Evolutionary conservation across 148 eudicot genomes (phyloP).

Genomic region (Cornus florida): DNA sequence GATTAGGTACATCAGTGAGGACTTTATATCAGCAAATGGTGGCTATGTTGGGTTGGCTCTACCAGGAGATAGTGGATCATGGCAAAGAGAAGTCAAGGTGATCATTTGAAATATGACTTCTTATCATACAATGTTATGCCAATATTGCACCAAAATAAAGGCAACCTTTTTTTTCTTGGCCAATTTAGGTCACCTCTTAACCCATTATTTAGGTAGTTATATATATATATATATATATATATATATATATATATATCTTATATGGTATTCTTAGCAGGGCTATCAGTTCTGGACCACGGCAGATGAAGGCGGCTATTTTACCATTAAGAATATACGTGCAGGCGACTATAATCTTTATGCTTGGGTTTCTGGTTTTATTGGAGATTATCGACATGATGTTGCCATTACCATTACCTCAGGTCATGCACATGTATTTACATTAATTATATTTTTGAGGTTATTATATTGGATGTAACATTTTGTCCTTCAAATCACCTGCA

Average conservation of each 20-base stretch:
- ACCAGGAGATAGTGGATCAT: constrained; percentile 72
- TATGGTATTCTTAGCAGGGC: constrained; percentile 30
- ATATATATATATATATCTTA: too few relatives aligned
- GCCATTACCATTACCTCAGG: constrained; percentile 55
- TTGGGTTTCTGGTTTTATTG: constrained; percentile 69
- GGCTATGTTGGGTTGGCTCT: constrained; percentile 67
- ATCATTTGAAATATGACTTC: not conserved
- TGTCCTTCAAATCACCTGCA: too few relatives aligned
- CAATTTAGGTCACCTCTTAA: too few relatives aligned
- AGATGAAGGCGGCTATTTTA: constrained; percentile 58
- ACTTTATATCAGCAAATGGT: constrained; percentile 44
- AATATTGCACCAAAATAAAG: too few relatives aligned
- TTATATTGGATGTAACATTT: too few relatives aligned
- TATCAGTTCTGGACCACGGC: constrained; percentile 79
- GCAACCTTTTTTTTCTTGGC: too few relatives aligned
- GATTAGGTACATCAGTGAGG: constrained; percentile 42
- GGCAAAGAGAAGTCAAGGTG: constrained; percentile 80
- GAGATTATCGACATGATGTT: constrained; percentile 52
- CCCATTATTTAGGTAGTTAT: too few relatives aligned
- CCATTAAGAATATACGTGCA: constrained; percentile 38
- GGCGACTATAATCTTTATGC: constrained; percentile 66
- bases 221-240: too few relatives aligned
- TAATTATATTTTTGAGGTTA: too few relatives aligned
- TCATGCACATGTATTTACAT: constrained; percentile 4
- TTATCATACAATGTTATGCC: too few relatives aligned